Conservation (phyloP, 139 green algal genomes). For the Tetradesmus obliquus region DNA sequence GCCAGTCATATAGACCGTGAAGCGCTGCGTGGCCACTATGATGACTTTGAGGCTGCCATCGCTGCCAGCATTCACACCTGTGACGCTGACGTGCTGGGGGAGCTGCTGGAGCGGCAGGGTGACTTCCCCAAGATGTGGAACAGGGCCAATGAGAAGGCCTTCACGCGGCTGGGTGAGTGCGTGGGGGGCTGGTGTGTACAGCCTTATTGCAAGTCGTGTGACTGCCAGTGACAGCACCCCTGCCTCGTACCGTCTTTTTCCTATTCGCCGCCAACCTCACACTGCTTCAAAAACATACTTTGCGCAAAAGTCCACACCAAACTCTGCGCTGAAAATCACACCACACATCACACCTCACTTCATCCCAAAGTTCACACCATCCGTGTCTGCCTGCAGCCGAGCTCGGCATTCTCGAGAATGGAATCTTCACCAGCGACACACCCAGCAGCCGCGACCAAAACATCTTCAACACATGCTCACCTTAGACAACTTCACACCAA, state of each 20-base stretch:
- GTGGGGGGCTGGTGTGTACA: neutral
- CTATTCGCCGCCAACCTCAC: too few relatives aligned
- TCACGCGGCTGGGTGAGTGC: neutral
- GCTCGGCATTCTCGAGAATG: too few relatives aligned
- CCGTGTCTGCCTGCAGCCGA: neutral
- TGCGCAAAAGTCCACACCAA: too few relatives aligned
- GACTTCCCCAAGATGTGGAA: constrained; percentile 42
- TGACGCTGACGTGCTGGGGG: constrained; percentile 28
- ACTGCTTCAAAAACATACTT: too few relatives aligned
- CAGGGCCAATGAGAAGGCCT: neutral
- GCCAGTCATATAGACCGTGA: neutral
- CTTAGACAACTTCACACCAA: neutral
- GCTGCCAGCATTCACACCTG: constrained; percentile 7
- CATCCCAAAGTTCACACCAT: neutral
- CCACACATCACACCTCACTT: too few relatives aligned
- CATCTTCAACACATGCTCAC: neutral
- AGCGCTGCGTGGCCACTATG: neutral
- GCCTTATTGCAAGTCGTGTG: too few relatives aligned
- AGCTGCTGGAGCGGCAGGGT: constrained; percentile 21
- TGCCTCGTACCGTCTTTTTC: too few relatives aligned
- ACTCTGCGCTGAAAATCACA: too few relatives aligned
- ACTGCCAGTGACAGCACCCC: too few relatives aligned
- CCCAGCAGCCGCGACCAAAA: too few relatives aligned
- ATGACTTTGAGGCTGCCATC: neutral
- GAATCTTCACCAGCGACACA: constrained; percentile 40